phyloP scores from a whole-genome alignment of 768 basidiomycete species.

The Rubroboletus pulcherrimus region DNA sequence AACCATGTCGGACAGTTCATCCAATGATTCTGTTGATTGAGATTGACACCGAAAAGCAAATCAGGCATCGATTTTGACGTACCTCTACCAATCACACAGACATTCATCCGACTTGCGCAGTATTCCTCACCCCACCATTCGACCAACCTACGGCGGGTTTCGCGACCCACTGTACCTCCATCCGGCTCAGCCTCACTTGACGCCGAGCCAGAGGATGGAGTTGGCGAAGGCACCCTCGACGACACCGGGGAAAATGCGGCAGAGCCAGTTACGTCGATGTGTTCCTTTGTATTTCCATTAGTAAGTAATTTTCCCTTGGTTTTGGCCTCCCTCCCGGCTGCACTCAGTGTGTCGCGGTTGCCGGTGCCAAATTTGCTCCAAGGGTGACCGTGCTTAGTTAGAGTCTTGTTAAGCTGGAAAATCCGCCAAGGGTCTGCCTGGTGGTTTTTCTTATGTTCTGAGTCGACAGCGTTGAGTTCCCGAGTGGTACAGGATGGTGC shows the following conservation, averaged over 20 bases:
- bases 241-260: conserved; percentile 43
- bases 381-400: conserved; percentile 72
- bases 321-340: conserved; percentile 55
- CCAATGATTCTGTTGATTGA: conserved; percentile 58
- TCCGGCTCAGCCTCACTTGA: conserved; percentile 64
- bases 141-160: conserved; percentile 71
- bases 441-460: conserved; percentile 95
- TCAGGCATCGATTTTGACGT: neutral
- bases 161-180: conserved; percentile 74
- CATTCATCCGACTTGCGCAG: conserved; percentile 76
- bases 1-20: conserved; percentile 61
- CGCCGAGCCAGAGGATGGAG: conserved; percentile 51
- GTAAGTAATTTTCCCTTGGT: conserved; percentile 41
- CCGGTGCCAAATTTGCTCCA: conserved; percentile 95
- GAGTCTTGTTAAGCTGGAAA: conserved; percentile 89
- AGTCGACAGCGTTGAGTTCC: conserved; percentile 94
- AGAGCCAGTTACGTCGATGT: conserved; percentile 13
- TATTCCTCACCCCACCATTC: conserved; percentile 86
- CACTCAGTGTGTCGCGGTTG: conserved; percentile 67
- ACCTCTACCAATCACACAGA: conserved; percentile 82
- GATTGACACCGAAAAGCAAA: neutral
- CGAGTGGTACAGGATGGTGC: conserved; percentile 77
- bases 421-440: conserved; percentile 91
- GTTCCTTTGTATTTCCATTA: conserved; percentile 25
- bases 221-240: conserved; percentile 56